Base-by-base conservation (phyloP, 345 rosid genomes). In the Syzygium aromaticum region DNA sequence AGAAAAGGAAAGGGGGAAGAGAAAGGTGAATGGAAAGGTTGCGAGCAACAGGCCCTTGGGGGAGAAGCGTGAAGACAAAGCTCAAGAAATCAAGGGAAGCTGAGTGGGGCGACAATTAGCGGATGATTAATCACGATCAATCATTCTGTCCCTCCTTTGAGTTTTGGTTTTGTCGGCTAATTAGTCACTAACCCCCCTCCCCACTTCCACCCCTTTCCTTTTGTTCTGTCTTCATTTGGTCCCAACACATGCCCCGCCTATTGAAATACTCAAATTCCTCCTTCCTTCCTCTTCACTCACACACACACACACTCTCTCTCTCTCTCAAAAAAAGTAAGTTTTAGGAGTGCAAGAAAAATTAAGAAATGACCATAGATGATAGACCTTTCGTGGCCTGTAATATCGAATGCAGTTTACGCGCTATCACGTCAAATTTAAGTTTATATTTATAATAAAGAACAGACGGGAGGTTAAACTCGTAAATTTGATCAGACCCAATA, bases 401-500 rank as follows among this genome's bases (percentile, higher is more conserved):
- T 2, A 14, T 52, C 53, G 16, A 15, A 52, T 15, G 54, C 14
- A 14, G 15, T 52, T 52, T 14, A 14, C 17, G 54, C 15, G 54
- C 1, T 5, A 19, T 54, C 27, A 22, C 1, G 59, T 21, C 11
- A 10, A 54, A 8, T 8, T 54, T 54, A 56, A 9, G 61, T 4
- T 9, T 23, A 56, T 23, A 10, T 8, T 21, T 11, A 54, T 17
- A 21, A 54, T 21, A 21, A 54, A 21, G 10, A 21, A 21, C 1
- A 54, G 3, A 21, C 25, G 8, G 9, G 12, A 56, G n/a, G 11
- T 4, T 3, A 2, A 38, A 19, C 8, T 73, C 27, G 1, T 19
- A 2, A 10, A 19, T 73, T 38, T 38, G 6, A 2, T 5, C 3
- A 0, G 2, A 10, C 8, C 2, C 0, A 73, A 0, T 33, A 19